These are phyloP conservation scores for Penstemon eatonii DNA, from an alignment of 257 asterid genomes.

Conservation along the genomic window DNA sequence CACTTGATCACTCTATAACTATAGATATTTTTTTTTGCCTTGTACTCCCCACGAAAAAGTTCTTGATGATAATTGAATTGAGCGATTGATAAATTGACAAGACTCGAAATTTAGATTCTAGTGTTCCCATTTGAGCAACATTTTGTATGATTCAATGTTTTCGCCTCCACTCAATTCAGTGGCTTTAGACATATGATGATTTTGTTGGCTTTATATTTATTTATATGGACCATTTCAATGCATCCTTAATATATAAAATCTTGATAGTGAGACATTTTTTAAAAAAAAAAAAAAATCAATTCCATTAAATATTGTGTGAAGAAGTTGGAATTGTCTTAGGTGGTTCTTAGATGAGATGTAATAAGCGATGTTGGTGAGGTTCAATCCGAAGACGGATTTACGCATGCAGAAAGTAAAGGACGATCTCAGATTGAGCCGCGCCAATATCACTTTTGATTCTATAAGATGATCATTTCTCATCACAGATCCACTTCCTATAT, in stretches of 20 bases:
- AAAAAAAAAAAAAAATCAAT: no score
- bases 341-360: conserved; percentile 2
- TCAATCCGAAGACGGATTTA: conserved; percentile 88
- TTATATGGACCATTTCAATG: conserved; percentile 17
- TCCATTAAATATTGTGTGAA: not conserved
- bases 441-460: conserved; percentile 69
- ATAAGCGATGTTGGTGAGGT: conserved; percentile 93
- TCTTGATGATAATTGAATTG: no score
- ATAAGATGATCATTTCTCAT: no score
- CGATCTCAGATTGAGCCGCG: conserved; percentile 96
- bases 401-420: conserved; percentile 37
- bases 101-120: no score
- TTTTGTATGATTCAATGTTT: conserved; percentile 25
- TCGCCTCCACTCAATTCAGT: not conserved
- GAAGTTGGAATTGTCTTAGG: not conserved
- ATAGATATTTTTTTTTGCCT: no score
- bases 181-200: conserved; percentile 17
- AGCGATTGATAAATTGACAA: no score
- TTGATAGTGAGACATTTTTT: not conserved
- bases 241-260: not conserved
- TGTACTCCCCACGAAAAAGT: no score
- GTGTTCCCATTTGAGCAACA: conserved; percentile 1
- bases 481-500: no score
- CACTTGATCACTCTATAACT: no score
- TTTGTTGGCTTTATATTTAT: conserved; percentile 23